These are phyloP conservation scores for Umbelopsis sp. DNA, from an alignment of 192 early-diverging fungal genomes.

Conservation along the genomic window DNA sequence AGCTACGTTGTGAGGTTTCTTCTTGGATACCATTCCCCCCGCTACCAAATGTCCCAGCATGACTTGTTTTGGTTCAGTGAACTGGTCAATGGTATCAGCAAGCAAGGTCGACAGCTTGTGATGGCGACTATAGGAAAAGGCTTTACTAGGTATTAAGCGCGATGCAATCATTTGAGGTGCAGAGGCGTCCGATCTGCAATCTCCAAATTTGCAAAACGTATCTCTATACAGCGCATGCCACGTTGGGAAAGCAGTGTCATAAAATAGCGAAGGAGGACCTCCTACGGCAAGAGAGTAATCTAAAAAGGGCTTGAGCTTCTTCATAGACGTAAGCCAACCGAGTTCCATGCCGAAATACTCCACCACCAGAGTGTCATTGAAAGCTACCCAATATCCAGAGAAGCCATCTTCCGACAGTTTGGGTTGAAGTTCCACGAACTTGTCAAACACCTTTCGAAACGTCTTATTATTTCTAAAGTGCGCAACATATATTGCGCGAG, in stretches of 20 bases:
- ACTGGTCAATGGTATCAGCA: not conserved
- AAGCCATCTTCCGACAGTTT: constrained; percentile 4
- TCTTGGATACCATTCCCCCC: not conserved
- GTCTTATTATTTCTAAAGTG: not conserved
- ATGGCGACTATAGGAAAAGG: constrained; percentile 19
- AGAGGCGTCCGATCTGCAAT: not conserved
- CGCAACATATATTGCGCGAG: not conserved
- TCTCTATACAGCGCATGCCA: not conserved
- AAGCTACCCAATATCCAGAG: not conserved
- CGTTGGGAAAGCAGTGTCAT: not conserved
- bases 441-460: not conserved
- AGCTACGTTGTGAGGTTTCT: not conserved
- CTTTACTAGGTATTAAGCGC: constrained; percentile 36
- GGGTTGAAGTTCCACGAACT: constrained; percentile 13
- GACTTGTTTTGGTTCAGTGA: not conserved
- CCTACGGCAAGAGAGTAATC: not conserved
- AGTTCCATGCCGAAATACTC: not conserved
- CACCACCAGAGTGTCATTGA: not conserved
- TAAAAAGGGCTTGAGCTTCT: not conserved
- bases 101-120: no score
- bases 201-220: not conserved
- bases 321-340: not conserved
- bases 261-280: not conserved
- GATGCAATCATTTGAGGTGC: constrained; percentile 29
- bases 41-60: constrained; percentile 9